phyloP scores from a whole-genome alignment of 768 basidiomycete species.

The Gautieria morchelliformis region DNA sequence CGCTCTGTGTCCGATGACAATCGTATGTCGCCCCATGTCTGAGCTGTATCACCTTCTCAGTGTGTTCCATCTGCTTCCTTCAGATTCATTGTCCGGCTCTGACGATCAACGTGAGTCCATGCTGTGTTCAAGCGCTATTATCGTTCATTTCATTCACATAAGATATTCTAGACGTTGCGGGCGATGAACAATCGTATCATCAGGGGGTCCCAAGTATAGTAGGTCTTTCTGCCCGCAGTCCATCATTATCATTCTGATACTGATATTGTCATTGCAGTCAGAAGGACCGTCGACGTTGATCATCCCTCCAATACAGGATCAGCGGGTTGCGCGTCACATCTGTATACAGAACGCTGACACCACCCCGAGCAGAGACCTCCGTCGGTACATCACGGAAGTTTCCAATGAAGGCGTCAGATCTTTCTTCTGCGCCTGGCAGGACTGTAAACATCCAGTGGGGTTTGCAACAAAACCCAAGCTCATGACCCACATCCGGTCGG shows the following conservation, averaged over 20 bases:
- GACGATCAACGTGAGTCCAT: not conserved
- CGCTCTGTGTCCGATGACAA: not conserved
- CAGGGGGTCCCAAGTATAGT: too few species aligned
- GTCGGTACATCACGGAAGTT: not conserved
- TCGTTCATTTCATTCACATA: not conserved
- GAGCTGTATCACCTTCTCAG: not conserved
- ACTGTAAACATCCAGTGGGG: constrained; percentile 3
- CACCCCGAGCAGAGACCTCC: not conserved
- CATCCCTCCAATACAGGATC: not conserved
- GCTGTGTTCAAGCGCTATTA: not conserved
- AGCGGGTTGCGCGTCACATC: not conserved
- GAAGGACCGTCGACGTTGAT: not conserved
- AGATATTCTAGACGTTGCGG: not conserved
- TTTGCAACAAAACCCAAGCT: not conserved
- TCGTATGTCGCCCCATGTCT: not conserved
- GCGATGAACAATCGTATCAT: not conserved
- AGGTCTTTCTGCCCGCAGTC: too few species aligned
- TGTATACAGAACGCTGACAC: not conserved
- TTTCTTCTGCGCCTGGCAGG: constrained; percentile 3
- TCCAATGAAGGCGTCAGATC: not conserved
- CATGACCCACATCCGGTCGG: constrained; percentile 5
- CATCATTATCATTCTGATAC: too few species aligned
- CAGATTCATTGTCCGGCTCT: not conserved
- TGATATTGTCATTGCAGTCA: not conserved
- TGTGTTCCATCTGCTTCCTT: not conserved